A percentile compares a stretch with the other conserved stretches of the same genome.
Conservation (phyloP, 192 early-diverging fungal genomes). For the Rhizoclosmatium sp. region DNA sequence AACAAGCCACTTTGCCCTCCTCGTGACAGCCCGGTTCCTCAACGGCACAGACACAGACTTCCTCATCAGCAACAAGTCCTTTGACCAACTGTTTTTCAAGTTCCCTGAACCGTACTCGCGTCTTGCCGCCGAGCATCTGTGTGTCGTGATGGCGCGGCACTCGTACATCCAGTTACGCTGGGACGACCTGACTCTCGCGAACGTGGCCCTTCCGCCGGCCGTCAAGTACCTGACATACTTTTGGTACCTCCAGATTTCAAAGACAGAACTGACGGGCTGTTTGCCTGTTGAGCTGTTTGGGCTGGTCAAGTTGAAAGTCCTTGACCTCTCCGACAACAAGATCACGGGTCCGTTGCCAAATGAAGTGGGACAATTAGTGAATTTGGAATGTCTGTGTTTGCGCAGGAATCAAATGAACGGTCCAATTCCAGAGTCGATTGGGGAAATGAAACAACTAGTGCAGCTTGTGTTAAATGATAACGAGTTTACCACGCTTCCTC, state of each 20-base stretch:
- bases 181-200: background rate
- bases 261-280: background rate
- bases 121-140: background rate
- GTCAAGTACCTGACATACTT: background rate
- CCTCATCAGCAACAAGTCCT: background rate
- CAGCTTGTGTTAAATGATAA: background rate
- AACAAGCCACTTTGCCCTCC: background rate
- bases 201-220: background rate
- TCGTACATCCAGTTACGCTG: background rate
- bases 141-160: background rate
- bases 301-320: background rate
- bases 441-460: background rate
- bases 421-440: background rate
- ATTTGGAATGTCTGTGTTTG: background rate
- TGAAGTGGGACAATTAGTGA: conserved; percentile 6
- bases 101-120: background rate
- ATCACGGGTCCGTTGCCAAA: background rate
- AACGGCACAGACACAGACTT: background rate
- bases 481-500: background rate
- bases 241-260: background rate
- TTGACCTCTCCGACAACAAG: background rate
- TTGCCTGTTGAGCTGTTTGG: background rate
- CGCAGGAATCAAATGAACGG: conserved; percentile 6
- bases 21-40: background rate
- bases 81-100: conserved; percentile 1